These are phyloP conservation scores for Arctium lappa DNA, from an alignment of 129 eudicot species.

Conservation along the genomic window DNA sequence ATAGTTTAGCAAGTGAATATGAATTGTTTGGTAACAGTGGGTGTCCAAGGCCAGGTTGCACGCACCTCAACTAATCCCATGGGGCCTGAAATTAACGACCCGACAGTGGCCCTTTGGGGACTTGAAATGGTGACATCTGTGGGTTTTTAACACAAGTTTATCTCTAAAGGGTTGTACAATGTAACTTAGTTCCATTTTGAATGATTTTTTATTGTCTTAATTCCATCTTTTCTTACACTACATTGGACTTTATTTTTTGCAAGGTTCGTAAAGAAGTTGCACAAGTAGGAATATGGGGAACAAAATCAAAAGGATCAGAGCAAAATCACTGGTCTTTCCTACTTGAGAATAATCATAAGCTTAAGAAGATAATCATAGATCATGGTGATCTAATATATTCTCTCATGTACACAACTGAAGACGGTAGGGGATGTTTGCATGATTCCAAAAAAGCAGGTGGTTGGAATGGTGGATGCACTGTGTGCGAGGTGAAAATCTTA, in stretches of 20 bases:
- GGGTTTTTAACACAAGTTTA: background rate
- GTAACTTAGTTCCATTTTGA: background rate
- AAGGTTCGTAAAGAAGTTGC: conserved; percentile 22
- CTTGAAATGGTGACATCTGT: background rate
- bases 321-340: conserved; percentile 20
- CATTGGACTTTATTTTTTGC: background rate
- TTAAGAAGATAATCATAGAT: conserved; percentile 24
- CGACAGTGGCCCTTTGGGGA: background rate
- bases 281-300: conserved; percentile 30
- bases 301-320: conserved; percentile 13
- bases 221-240: background rate
- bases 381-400: conserved; percentile 29
- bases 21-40: too few species aligned
- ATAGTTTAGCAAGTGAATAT: too few species aligned
- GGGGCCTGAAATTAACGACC: too few species aligned
- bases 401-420: conserved; percentile 21
- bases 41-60: too few species aligned
- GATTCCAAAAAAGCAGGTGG: conserved; percentile 25
- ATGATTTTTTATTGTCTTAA: background rate
- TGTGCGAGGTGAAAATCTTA: conserved; percentile 12
- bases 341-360: conserved; percentile 24
- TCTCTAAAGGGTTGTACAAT: background rate
- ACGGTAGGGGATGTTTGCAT: conserved; percentile 11
- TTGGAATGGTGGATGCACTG: conserved; percentile 22
- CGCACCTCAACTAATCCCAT: too few species aligned